A percentile compares a stretch with the other conserved stretches of the same genome.
phyloP scores from a whole-genome alignment of 306 rosid species.

The Rubus idaeus region DNA sequence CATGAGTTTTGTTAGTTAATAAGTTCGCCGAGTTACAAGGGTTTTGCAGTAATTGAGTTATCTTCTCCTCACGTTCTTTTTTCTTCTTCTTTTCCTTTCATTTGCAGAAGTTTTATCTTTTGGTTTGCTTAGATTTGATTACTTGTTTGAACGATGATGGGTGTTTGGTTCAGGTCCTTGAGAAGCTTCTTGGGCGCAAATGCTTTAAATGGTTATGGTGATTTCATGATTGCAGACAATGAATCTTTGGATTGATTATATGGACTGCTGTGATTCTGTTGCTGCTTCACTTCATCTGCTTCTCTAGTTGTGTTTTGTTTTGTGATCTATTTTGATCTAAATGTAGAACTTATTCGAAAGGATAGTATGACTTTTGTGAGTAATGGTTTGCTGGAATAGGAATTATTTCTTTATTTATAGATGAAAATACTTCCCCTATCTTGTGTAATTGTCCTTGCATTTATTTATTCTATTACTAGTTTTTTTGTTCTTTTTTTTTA shows the following conservation, averaged over 20 bases:
- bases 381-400: constrained; percentile 18
- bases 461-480: not conserved
- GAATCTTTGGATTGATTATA: constrained; percentile 74
- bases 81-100: not conserved
- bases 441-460: not conserved
- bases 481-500: not conserved
- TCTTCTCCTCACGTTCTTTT: not conserved
- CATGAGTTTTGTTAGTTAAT: not conserved
- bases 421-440: constrained; percentile 15
- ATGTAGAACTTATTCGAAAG: constrained; percentile 47
- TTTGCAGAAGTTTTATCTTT: not conserved
- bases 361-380: constrained; percentile 32
- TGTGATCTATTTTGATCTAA: constrained; percentile 42
- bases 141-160: constrained; percentile 57
- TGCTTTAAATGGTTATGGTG: constrained; percentile 85
- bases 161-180: constrained; percentile 76
- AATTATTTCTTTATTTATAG: constrained; percentile 21
- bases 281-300: constrained; percentile 75
- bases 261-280: constrained; percentile 76
- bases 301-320: constrained; percentile 51
- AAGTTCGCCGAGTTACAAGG: not conserved
- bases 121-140: constrained; percentile 34
- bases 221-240: constrained; percentile 77
- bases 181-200: constrained; percentile 79
- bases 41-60: not conserved